These are phyloP conservation scores for Helianthus tuberosus DNA, from an alignment of 129 eudicot species.

Conservation along the genomic window DNA sequence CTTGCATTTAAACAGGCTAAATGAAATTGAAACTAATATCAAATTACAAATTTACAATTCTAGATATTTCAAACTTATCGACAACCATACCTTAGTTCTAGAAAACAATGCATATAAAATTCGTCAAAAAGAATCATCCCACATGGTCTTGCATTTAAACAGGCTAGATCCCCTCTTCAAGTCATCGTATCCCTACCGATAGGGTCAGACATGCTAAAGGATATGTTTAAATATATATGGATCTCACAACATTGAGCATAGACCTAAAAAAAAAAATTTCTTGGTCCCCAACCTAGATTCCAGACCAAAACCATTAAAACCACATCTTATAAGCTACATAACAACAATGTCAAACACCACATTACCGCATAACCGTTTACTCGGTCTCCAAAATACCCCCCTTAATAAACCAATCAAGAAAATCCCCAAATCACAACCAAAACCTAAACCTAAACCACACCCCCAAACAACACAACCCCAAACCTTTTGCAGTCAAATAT, in stretches of 20 bases:
- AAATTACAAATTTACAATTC: no score
- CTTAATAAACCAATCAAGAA: constrained; percentile 22
- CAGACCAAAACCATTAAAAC: neutral
- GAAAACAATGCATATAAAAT: neutral
- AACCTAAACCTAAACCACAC: neutral
- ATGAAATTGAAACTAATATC: neutral
- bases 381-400: no score
- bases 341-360: constrained; percentile 1
- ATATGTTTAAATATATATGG: neutral
- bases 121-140: no score
- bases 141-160: neutral
- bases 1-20: no score
- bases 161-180: neutral
- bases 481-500: neutral
- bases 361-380: neutral
- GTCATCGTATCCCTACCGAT: neutral
- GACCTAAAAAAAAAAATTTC: constrained; percentile 1
- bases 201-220: neutral
- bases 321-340: neutral
- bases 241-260: constrained; percentile 1
- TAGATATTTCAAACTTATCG: neutral
- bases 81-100: neutral
- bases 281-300: neutral
- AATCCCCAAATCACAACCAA: constrained; percentile 10
- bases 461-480: neutral